Evolutionary conservation across 768 basidiomycete species (phyloP).

Genomic region (Boletus edulis): DNA sequence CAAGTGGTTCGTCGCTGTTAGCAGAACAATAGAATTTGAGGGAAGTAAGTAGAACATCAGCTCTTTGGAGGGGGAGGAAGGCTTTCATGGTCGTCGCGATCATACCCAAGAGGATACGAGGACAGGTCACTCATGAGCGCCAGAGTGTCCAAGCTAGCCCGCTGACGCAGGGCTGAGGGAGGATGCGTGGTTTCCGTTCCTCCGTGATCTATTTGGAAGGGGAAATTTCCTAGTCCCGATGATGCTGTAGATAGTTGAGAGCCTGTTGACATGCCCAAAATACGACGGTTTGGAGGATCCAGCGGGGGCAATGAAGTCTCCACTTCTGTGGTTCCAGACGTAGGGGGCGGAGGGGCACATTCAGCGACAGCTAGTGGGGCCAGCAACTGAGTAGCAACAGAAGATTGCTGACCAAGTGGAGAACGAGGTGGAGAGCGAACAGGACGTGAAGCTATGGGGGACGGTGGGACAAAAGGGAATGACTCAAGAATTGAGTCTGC

Average conservation of each 20-base stretch:
- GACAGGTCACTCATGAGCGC: conserved; percentile 80
- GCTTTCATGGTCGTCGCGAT: conserved; percentile 36
- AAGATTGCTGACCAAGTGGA: conserved; percentile 61
- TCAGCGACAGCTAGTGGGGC: not conserved
- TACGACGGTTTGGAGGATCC: conserved; percentile 51
- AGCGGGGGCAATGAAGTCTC: conserved; percentile 35
- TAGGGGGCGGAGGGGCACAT: not conserved
- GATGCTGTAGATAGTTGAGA: conserved; percentile 78
- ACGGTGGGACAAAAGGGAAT: conserved; percentile 88
- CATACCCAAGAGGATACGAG: conserved; percentile 80
- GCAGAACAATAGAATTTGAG: conserved; percentile 3
- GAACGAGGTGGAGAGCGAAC: conserved; percentile 73
- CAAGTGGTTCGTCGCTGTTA: conserved; percentile 8
- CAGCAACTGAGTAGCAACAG: conserved; percentile 26
- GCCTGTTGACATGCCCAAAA: conserved; percentile 69
- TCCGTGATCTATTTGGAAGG: conserved; percentile 81
- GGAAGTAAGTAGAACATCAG: conserved; percentile 11
- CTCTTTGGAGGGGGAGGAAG: conserved; percentile 26
- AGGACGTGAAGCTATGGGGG: conserved; percentile 82
- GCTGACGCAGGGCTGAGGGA: conserved; percentile 49
- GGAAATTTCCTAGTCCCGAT: conserved; percentile 80
- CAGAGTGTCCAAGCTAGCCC: conserved; percentile 83
- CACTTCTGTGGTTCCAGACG: conserved; percentile 22
- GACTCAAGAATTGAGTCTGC: conserved; percentile 85
- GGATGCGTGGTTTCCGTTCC: conserved; percentile 32